Base-by-base conservation (phyloP, 345 rosid genomes). In the Arabis hirsuta region DNA sequence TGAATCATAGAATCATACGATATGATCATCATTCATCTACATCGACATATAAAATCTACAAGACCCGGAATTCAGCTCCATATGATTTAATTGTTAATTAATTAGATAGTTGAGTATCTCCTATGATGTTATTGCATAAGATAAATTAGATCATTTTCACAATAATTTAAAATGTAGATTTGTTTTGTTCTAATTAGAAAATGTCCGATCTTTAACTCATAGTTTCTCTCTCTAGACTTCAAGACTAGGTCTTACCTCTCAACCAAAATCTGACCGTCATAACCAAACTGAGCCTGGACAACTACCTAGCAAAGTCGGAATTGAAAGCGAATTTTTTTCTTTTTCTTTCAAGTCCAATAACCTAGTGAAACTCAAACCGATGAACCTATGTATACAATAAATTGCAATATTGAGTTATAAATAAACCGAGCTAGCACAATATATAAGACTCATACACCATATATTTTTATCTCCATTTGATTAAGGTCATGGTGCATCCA, bases 401-500 rank as follows among this genome's bases (percentile, higher is more conserved):
- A 12, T 62, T 72, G 16, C 24, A 52, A 1, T 20, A 52, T 2
- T 20, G 62, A 61, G 45, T 51, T 51, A 55, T 57, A 34, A 9
- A 9, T 36, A 34, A 34, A n/a, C 26, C 29, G 22, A 41, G 38
- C 59, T 4, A 48, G 32, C 9, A 48, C 38, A 65, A 51, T 39
- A 7, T 24, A 14, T 36, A 51, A 50, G 53, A 20, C 27, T 11
- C 39, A 3, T 62, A 4, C 24, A 29, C 56, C 7, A 22, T 31
- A 48, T 38, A 36, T 8, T 9, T 22, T 59, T 1, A 11, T 59
- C 31, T 27, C 32, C 24, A 31, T 62, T 13, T 61, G 36, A 52
- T 31, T 26, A 62, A 71, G 19, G 48, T 14, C 36, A 71, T 27
- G 45, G 12, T 69, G 59, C 58, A 59, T 14, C 66, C 13, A 59